Evolutionary conservation across 257 asterid species (phyloP).

Genomic region (Nicotiana sylvestris): DNA sequence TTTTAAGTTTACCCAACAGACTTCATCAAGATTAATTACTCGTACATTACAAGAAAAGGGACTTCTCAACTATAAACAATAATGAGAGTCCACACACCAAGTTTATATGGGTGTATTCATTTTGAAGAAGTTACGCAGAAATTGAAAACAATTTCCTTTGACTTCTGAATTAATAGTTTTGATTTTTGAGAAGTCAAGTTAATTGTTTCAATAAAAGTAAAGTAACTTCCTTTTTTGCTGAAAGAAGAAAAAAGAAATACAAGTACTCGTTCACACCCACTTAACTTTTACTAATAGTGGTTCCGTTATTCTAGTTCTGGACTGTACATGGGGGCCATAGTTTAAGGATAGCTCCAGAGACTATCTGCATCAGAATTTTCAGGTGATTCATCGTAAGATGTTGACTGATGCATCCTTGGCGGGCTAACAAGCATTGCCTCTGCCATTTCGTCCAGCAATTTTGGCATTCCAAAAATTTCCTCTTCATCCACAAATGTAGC

Average conservation of each 20-base stretch:
- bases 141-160: neutral
- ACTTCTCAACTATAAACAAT: neutral
- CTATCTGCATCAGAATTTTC: constrained; percentile 9
- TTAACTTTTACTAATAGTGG: neutral
- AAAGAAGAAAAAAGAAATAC: neutral
- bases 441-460: constrained; percentile 20
- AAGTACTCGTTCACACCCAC: neutral
- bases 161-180: neutral
- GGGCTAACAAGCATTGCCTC: constrained; percentile 17
- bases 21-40: neutral
- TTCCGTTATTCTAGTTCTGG: neutral
- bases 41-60: neutral
- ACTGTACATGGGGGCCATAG: neutral
- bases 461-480: constrained; percentile 13
- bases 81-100: neutral
- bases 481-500: constrained; percentile 14
- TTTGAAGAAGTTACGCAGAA: neutral
- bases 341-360: constrained; percentile 14
- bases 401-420: constrained; percentile 11
- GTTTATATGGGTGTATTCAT: neutral
- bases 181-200: neutral
- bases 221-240: neutral
- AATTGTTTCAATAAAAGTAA: neutral
- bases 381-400: neutral
- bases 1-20: neutral